A percentile compares a stretch with the other conserved stretches of the same genome.
phyloP scores from a whole-genome alignment of 768 basidiomycete species.

The Exsudoporus frostii region DNA sequence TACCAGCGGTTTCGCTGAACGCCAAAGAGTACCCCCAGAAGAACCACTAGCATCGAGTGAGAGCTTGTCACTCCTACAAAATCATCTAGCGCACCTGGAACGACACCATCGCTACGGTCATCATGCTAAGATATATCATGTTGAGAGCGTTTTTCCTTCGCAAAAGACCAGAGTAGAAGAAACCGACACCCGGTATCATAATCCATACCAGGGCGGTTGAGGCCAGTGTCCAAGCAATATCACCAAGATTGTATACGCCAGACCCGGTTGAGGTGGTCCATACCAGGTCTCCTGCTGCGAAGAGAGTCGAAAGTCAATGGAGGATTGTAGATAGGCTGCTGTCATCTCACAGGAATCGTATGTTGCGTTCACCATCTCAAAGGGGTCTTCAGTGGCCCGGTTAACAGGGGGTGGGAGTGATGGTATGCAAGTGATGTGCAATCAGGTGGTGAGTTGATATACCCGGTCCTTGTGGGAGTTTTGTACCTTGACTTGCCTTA shows the following conservation, averaged over 20 bases:
- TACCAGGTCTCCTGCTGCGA: slow-evolving; percentile 39
- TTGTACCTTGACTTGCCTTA: slow-evolving; percentile 3
- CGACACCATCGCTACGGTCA: slow-evolving; percentile 72
- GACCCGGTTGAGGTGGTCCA: slow-evolving; percentile 22
- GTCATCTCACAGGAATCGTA: slow-evolving; percentile 38
- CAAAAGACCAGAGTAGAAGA: slow-evolving; percentile 88
- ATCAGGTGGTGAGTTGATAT: slow-evolving; percentile 18
- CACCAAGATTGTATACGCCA: slow-evolving; percentile 54
- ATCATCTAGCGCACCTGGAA: slow-evolving; percentile 76
- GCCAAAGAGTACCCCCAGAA: slow-evolving; percentile 96
- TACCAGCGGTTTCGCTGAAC: slow-evolving; percentile 71
- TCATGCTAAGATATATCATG: slow-evolving; percentile 81
- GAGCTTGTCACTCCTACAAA: neutral
- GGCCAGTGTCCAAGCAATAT: slow-evolving; percentile 67
- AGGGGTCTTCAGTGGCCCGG: neutral
- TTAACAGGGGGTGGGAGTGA: neutral
- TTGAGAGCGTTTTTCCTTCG: slow-evolving; percentile 91
- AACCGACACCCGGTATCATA: slow-evolving; percentile 84
- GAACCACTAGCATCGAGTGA: slow-evolving; percentile 65
- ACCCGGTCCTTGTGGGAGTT: slow-evolving; percentile 20
- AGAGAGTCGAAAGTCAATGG: neutral
- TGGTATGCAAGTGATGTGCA: neutral
- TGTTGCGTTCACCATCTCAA: slow-evolving; percentile 43
- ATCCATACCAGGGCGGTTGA: slow-evolving; percentile 81
- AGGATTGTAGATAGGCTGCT: neutral